Conservation (phyloP, 2,329 filamentous ascomycete species). For the Xylariaceae sp. region DNA sequence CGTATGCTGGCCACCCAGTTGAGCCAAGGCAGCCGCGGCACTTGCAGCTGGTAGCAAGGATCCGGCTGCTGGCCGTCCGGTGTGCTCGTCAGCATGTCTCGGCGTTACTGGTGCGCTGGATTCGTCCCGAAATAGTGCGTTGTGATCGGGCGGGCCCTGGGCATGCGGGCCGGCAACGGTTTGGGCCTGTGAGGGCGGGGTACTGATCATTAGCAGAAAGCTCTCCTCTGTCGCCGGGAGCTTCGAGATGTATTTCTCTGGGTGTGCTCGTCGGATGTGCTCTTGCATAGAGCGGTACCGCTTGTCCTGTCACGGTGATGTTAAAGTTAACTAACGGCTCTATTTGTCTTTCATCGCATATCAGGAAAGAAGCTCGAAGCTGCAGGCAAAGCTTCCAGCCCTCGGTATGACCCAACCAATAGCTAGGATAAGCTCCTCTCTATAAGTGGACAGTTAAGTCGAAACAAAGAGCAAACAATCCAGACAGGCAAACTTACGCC, state of each 20-base stretch:
- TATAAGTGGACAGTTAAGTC: no score
- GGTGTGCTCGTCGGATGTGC: slow-evolving; percentile 95
- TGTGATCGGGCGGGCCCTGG: slow-evolving; percentile 57
- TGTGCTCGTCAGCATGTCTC: slow-evolving; percentile 63
- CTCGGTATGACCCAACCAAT: no score
- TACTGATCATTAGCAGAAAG: slow-evolving; percentile 94
- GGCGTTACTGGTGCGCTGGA: slow-evolving; percentile 63
- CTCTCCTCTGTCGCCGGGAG: slow-evolving; percentile 96
- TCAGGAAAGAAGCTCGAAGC: no score
- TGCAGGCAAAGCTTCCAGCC: no score
- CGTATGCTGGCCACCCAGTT: slow-evolving; percentile 68
- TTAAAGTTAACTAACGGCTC: slow-evolving; percentile 15
- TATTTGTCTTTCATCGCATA: slow-evolving; percentile 1
- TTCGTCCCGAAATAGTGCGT: slow-evolving; percentile 62
- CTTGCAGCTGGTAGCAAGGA: slow-evolving; percentile 63
- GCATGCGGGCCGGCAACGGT: no score
- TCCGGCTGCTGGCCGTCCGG: slow-evolving; percentile 38
- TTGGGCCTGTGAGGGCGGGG: no score
- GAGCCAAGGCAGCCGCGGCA: slow-evolving; percentile 80
- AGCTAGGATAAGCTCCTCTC: no score
- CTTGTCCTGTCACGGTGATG: slow-evolving; percentile 62
- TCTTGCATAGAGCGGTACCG: slow-evolving; percentile 98
- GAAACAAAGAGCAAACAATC: no score
- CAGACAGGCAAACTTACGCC: slow-evolving; percentile 70
- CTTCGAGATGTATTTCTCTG: slow-evolving; percentile 95